A percentile compares a stretch with the other conserved stretches of the same genome.
Evolutionary conservation across 495 filamentous ascomycete species (phyloP).

Genomic region (Penicillium manginii): DNA sequence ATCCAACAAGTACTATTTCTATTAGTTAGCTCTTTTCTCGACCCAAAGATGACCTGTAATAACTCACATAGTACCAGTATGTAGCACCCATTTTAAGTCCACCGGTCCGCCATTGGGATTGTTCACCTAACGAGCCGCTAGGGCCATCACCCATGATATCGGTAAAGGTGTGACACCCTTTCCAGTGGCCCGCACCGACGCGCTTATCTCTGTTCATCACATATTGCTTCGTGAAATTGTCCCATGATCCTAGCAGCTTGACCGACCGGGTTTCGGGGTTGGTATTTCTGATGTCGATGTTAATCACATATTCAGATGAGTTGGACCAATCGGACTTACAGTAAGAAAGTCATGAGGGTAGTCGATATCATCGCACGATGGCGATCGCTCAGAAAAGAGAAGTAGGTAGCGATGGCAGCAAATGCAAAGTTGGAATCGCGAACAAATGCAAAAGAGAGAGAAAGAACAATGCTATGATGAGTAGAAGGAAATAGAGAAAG

Average conservation of each 20-base stretch:
- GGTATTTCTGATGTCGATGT: conserved; percentile 41
- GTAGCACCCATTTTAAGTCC: conserved; percentile 90
- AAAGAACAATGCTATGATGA: conserved; percentile 1
- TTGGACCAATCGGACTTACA: conserved; percentile 56
- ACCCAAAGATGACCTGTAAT: not conserved
- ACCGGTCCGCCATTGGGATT: conserved; percentile 64
- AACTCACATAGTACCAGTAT: conserved; percentile 90
- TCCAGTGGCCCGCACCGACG: conserved; percentile 73
- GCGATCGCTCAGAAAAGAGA: conserved; percentile 15
- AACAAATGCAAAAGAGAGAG: conserved; percentile 21
- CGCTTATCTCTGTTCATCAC: conserved; percentile 76
- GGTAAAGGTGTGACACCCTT: conserved; percentile 80
- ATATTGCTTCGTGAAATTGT: conserved; percentile 81
- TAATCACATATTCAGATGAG: conserved; percentile 2
- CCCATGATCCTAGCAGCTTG: conserved; percentile 87
- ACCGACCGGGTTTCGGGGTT: conserved; percentile 69
- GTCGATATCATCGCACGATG: conserved; percentile 63
- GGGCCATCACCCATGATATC: conserved; percentile 84
- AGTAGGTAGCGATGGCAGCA: not conserved
- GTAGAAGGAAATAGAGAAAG: conserved; percentile 13
- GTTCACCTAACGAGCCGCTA: conserved; percentile 31
- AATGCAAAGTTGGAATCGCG: conserved; percentile 9
- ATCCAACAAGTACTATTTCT: conserved; percentile 75
- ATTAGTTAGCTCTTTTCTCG: not conserved
- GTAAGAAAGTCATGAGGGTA: conserved; percentile 74